These are phyloP conservation scores for Salvia splendens DNA, from an alignment of 257 asterid genomes.

Conservation along the genomic window DNA sequence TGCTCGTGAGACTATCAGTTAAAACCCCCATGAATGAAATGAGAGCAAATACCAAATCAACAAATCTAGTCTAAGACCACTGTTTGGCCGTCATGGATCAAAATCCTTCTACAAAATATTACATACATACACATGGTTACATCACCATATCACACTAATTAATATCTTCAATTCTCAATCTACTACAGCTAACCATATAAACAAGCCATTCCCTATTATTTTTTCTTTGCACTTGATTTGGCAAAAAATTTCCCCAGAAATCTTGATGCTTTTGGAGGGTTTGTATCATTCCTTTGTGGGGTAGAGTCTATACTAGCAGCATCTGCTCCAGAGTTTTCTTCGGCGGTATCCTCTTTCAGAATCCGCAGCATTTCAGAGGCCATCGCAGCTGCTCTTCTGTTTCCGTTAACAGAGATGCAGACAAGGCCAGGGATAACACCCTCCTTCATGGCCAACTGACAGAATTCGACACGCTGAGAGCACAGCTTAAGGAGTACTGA, in stretches of 20 bases:
- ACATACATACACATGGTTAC: too few species aligned
- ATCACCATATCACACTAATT: neutral
- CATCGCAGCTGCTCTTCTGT: constrained; percentile 53
- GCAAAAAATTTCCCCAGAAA: constrained; percentile 53
- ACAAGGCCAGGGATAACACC: constrained; percentile 68
- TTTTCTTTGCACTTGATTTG: constrained; percentile 41
- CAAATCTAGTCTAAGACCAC: constrained; percentile 7
- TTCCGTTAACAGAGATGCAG: constrained; percentile 59
- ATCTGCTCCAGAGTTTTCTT: constrained; percentile 37
- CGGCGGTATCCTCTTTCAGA: constrained; percentile 47
- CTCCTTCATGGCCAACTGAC: constrained; percentile 67
- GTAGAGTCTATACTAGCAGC: constrained; percentile 7
- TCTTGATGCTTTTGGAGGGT: constrained; percentile 39
- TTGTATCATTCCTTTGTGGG: constrained; percentile 32
- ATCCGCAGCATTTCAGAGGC: constrained; percentile 70
- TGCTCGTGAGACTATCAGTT: neutral
- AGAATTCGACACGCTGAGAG: constrained; percentile 46
- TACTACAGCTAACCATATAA: constrained; percentile 3
- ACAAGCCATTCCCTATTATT: constrained; percentile 23
- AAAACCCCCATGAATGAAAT: neutral
- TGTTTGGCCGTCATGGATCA: constrained; percentile 27
- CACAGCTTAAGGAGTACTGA: constrained; percentile 69
- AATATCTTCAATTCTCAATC: constrained; percentile 12
- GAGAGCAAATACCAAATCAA: neutral
- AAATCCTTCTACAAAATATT: constrained; percentile 27